phyloP scores from a whole-genome alignment of 495 filamentous ascomycete genomes.

The Hypomontagnella submonticulosa region DNA sequence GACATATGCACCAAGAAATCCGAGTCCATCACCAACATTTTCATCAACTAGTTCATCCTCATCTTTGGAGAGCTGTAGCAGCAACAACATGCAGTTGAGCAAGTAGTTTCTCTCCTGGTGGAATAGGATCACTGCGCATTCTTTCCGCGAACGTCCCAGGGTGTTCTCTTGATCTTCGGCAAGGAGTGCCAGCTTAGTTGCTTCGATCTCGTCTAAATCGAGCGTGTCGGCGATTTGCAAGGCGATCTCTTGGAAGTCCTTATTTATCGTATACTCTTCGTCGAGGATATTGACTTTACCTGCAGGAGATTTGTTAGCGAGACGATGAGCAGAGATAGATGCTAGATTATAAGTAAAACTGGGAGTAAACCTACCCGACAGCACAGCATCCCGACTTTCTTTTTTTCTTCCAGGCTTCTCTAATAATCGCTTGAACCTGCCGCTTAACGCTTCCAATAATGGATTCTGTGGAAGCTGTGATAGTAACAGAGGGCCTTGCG shows the following conservation, averaged over 20 bases:
- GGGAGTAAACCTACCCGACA: constrained; percentile 61
- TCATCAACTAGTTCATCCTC: constrained; percentile 61
- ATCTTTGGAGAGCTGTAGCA: constrained; percentile 72
- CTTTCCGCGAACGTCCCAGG: constrained; percentile 74
- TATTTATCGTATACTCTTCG: constrained; percentile 82
- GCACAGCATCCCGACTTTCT: constrained; percentile 64
- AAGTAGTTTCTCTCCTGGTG: constrained; percentile 81
- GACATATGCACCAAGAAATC: constrained; percentile 49
- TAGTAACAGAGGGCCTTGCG: constrained; percentile 64
- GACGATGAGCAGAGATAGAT: not conserved
- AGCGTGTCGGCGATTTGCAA: constrained; percentile 85
- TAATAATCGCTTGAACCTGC: constrained; percentile 80
- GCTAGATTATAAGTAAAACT: not conserved
- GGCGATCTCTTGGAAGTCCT: constrained; percentile 82
- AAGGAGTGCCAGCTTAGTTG: constrained; percentile 76
- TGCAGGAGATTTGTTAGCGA: constrained; percentile 57
- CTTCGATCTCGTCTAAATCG: constrained; percentile 87
- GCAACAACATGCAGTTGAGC: constrained; percentile 82
- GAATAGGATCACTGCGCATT: constrained; percentile 82
- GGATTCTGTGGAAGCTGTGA: constrained; percentile 48
- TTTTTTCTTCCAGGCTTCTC: constrained; percentile 79
- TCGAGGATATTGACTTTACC: constrained; percentile 77
- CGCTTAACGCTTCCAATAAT: constrained; percentile 74
- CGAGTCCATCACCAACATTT: constrained; percentile 52
- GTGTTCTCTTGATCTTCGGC: constrained; percentile 71